These are phyloP conservation scores for Begonia masoniana DNA, from an alignment of 306 rosid genomes.

Conservation along the genomic window DNA sequence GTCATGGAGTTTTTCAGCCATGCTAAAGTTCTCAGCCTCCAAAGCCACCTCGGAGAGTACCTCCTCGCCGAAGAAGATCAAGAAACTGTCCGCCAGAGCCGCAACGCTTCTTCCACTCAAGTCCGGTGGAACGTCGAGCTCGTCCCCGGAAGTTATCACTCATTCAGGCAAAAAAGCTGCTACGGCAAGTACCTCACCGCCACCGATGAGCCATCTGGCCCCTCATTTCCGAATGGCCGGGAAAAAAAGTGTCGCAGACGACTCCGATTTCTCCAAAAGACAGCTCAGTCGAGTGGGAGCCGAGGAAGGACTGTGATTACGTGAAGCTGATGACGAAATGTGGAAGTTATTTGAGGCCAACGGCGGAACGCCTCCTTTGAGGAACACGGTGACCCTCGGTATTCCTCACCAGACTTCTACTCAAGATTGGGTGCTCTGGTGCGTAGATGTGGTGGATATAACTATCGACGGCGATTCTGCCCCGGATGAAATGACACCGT, in stretches of 20 bases:
- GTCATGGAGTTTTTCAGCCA: conserved; percentile 25
- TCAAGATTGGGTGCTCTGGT: too few species aligned
- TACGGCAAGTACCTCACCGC: conserved; percentile 25
- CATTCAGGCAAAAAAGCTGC: conserved; percentile 23
- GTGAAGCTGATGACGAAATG: conserved; percentile 1
- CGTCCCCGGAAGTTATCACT: conserved; percentile 14
- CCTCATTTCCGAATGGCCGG: conserved; percentile 13
- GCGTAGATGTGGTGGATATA: too few species aligned
- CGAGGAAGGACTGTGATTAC: conserved; percentile 17
- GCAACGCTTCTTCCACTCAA: conserved; percentile 8
- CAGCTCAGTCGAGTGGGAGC: conserved; percentile 22
- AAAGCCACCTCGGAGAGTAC: conserved; percentile 28
- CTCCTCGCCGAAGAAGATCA: conserved; percentile 18
- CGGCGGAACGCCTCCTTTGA: too few species aligned
- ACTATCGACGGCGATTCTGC: too few species aligned
- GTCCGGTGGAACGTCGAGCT: conserved; percentile 25
- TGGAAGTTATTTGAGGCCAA: too few species aligned
- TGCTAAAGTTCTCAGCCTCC: conserved; percentile 21
- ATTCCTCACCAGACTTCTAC: too few species aligned
- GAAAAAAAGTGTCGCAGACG: conserved; percentile 13
- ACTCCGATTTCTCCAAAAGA: background rate
- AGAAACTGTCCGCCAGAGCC: conserved; percentile 16
- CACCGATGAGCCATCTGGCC: conserved; percentile 4
- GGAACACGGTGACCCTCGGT: too few species aligned
- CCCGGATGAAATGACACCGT: too few species aligned